Base-by-base conservation (phyloP, 2,329 filamentous ascomycete genomes). In the Penicillium sp. region DNA sequence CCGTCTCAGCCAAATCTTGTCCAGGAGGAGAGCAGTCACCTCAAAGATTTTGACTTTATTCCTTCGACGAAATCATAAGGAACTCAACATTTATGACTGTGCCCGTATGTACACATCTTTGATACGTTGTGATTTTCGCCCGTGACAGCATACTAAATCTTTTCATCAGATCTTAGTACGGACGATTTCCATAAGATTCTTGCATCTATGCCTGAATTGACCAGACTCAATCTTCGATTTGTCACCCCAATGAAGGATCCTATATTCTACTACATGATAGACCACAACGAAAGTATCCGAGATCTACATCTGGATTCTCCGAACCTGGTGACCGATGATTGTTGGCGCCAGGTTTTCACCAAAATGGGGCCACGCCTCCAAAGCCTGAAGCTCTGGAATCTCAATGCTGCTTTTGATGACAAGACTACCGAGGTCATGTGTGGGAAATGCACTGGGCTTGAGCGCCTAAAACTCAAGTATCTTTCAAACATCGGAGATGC, bases 201-300 rank as follows among this genome's bases (percentile, higher is more conserved):
- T 56, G 87, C 91, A 45, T 80, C 85, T 2, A 86, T 89, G 51
- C 85, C 89, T 0, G 79, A 79, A 5, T 76, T 96, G 47, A 84
- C 84, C 62, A 81, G 81, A 36, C 79, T 97, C 50, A 88, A 91
- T 58, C 76, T 96, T 9, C 85, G 88, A 42, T 93, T 92, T 64
- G 90, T 87, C n/a, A 89, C 94, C 43, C 92, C 96, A 66, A 88
- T 97, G 78, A 96, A 96, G 71, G 89, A 97, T 64, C 79, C 80
- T 32, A 88, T 91, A 34, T 81, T 97, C 71, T 84, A 90, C 46
- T 96, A 93, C 68, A 82, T 97, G 64, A 78, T 90, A 17, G 85
- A 85, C 49, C 88, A 90, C 41, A 81, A 88, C 43, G 82, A 84
- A 43, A 73, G 81, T 7, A 77, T 97, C n/a, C 82, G 85, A 53